Percentiles rank a stretch among this genome's conserved stretches.
Evolutionary conservation across 805 yeast genomes (phyloP).

Genomic region (Pichia nanzhaoensis): DNA sequence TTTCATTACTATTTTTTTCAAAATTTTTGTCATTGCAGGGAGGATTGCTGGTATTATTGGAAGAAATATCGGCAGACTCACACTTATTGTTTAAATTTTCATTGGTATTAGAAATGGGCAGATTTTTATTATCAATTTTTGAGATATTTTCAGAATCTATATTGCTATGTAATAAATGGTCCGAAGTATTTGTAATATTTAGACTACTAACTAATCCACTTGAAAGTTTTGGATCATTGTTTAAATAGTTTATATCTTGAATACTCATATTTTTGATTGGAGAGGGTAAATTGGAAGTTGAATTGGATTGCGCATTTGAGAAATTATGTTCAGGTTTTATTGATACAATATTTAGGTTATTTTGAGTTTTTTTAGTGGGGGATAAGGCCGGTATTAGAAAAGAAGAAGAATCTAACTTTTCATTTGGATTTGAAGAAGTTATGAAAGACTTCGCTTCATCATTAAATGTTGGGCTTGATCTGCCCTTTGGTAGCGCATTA

Average conservation of each 20-base stretch:
- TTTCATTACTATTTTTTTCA: background rate
- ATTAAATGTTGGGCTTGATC: slow-evolving; percentile 15
- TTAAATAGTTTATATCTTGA: slow-evolving; percentile 14
- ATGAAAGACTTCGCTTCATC: background rate
- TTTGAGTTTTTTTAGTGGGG: slow-evolving; percentile 14
- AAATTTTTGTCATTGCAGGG: background rate
- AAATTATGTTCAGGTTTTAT: background rate
- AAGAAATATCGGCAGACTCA: background rate
- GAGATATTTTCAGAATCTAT: background rate
- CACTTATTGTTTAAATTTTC: background rate
- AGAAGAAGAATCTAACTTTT: background rate
- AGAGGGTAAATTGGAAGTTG: slow-evolving; percentile 9
- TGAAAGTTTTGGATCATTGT: slow-evolving; percentile 7
- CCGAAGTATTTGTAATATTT: slow-evolving; percentile 17
- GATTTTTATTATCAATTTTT: background rate
- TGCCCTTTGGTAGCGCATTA: slow-evolving; percentile 43
- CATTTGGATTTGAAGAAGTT: background rate
- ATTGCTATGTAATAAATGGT: slow-evolving; percentile 5
- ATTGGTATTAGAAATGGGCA: background rate
- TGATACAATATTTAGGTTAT: slow-evolving; percentile 24
- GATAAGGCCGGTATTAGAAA: background rate
- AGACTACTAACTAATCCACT: slow-evolving; percentile 13
- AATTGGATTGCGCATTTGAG: too few relatives aligned
- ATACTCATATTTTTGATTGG: slow-evolving; percentile 16
- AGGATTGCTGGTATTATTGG: background rate